Percentiles rank a stretch among this genome's conserved stretches.
phyloP scores from a whole-genome alignment of 257 asterid genomes.

The Solanum habrochaites region DNA sequence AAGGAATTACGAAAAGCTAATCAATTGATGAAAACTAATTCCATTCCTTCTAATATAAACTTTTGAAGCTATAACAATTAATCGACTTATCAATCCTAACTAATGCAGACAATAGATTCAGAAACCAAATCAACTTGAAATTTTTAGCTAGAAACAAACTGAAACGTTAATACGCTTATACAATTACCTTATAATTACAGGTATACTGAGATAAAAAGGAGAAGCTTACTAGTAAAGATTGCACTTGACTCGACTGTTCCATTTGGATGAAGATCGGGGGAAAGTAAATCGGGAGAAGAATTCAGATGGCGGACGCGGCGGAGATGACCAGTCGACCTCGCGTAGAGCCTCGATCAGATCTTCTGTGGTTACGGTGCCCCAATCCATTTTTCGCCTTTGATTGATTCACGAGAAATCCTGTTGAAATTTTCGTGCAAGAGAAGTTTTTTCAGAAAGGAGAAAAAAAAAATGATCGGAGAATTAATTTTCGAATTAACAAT shows the following conservation, averaged over 20 bases:
- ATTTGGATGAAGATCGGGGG: constrained; percentile 72
- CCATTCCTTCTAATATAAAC: not conserved
- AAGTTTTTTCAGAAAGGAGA: too few relatives aligned
- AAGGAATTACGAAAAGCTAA: not conserved
- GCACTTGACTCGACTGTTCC: constrained; percentile 98
- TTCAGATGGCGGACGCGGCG: constrained; percentile 74
- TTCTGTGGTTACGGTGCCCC: constrained; percentile 86
- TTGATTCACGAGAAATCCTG: not conserved
- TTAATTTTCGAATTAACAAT: not conserved
- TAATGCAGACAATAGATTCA: not conserved
- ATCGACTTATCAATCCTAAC: not conserved
- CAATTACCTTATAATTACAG: not conserved
- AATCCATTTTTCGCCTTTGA: constrained; percentile 42
- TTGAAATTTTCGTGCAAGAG: not conserved
- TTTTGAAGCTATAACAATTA: not conserved
- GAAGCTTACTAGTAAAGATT: constrained; percentile 66
- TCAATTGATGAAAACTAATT: not conserved
- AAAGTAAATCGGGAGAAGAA: constrained; percentile 81
- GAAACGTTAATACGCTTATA: not conserved
- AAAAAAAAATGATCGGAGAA: not conserved
- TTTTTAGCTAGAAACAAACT: not conserved
- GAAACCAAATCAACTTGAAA: not conserved
- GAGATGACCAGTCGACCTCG: constrained; percentile 94
- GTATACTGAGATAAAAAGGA: not conserved
- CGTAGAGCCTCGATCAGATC: constrained; percentile 89